Evolutionary conservation across 2,329 filamentous ascomycete genomes (phyloP), one percentile per base, ranked within the genome.

Genomic region (Davidsoniella virescens): DNA sequence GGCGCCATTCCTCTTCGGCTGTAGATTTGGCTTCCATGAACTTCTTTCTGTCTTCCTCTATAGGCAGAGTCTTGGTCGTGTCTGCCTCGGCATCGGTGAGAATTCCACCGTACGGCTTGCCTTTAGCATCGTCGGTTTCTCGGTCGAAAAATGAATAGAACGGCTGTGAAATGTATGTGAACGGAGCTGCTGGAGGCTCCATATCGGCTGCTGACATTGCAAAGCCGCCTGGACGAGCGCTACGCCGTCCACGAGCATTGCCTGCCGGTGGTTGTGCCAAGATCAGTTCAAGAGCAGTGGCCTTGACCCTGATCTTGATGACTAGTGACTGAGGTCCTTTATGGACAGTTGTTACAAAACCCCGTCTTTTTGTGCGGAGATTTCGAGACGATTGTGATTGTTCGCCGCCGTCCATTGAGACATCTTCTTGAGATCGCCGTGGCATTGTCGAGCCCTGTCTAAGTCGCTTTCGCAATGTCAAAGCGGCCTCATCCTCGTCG

Each of bases 71-170:
- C 59, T 85, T 85, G 2, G 84, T 80, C 0, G 92, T 98, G 60
- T 96, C 90, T 1, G 88, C 88, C 62, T 98, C 90, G 0, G 73
- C 72, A 63, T 96, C 90, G 0, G 77, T 84, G 25, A 98, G 70
- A 47, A 98, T 94, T 1, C 92, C 92, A 25, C 92, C 92, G 56
- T 96, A 98, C 0, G 92, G 92, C 62, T 94, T 96, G 46, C 84
- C 84, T 62, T 93, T 94, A 38, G 80, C 70, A 59, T 96, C 88
- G 53, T 95, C 88, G 16, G 79, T 79, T 57, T 95, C 90, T 56
- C 84, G 85, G 57, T 95, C 90, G 54, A 84, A 83, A 56, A 95
- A 88, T 0, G 85, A 85, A 58, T 90, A 90, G 60, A 93, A 90
- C 1, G 85, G 84, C 54, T 87, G 82, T 1, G 78, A 78, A 60